These are phyloP conservation scores for Amanita thiersii DNA, from an alignment of 768 basidiomycete genomes.

Conservation along the genomic window DNA sequence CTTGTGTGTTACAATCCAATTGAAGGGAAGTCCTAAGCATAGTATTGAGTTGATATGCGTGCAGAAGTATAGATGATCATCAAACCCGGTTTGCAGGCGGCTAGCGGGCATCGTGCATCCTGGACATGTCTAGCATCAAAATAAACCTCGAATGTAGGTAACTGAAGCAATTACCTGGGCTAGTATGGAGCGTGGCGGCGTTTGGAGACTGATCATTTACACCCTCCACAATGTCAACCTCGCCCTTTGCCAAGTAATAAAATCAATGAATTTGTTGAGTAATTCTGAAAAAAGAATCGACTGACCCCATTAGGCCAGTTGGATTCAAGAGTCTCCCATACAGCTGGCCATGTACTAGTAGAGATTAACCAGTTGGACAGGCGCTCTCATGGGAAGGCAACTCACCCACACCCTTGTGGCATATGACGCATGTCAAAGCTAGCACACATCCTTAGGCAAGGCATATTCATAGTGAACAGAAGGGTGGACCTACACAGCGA, in stretches of 20 bases:
- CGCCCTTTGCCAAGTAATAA: slow-evolving; percentile 26
- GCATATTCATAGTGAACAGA: background rate
- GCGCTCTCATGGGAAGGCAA: slow-evolving; percentile 10
- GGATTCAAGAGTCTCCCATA: slow-evolving; percentile 28
- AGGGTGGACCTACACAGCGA: slow-evolving; percentile 36
- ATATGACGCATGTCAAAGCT: slow-evolving; percentile 40
- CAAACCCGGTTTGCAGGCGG: slow-evolving; percentile 32
- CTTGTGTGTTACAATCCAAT: slow-evolving; percentile 34
- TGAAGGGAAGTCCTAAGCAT: slow-evolving; percentile 20
- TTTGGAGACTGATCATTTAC: slow-evolving; percentile 50
- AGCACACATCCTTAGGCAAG: background rate
- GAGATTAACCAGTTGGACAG: slow-evolving; percentile 2
- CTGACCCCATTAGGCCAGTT: slow-evolving; percentile 21
- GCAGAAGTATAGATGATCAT: background rate
- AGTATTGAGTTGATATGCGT: background rate
- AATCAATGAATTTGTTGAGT: background rate
- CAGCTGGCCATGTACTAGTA: slow-evolving; percentile 39
- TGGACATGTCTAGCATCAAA: slow-evolving; percentile 5
- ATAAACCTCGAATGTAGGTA: background rate
- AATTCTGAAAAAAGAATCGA: background rate
- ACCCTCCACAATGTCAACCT: slow-evolving; percentile 46
- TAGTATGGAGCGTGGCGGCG: slow-evolving; percentile 48
- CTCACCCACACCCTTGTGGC: slow-evolving; percentile 47
- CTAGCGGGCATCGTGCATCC: slow-evolving; percentile 38
- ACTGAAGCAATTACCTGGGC: slow-evolving; percentile 22